phyloP scores from a whole-genome alignment of 805 yeast species.

The Suhomyces xylopsoci region DNA sequence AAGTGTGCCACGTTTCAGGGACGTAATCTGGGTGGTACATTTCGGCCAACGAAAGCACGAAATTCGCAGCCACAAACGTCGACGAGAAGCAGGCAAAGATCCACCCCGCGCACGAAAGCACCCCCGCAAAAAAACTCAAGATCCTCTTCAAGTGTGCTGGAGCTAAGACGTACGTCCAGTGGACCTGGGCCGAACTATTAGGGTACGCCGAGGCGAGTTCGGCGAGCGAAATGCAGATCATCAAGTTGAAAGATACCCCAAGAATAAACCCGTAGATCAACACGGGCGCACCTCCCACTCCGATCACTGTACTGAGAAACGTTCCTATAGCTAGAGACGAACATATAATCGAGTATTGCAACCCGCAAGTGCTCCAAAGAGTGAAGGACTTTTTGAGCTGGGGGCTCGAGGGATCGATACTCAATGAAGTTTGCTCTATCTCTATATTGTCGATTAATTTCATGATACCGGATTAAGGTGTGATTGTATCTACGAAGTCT shows the following conservation, averaged over 20 bases:
- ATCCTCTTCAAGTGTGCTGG: slow-evolving; percentile 18
- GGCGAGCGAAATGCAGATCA: slow-evolving; percentile 18
- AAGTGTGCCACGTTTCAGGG: slow-evolving; percentile 17
- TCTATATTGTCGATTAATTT: not conserved
- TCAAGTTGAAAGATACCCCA: slow-evolving; percentile 15
- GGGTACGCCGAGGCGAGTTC: slow-evolving; percentile 35
- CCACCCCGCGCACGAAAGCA: slow-evolving; percentile 24
- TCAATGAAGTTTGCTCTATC: not conserved
- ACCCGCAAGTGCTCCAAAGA: slow-evolving; percentile 15
- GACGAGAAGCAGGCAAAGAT: slow-evolving; percentile 20
- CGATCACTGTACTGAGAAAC: slow-evolving; percentile 18
- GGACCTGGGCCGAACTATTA: slow-evolving; percentile 31
- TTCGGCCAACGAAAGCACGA: slow-evolving; percentile 14
- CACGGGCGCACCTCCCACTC: slow-evolving; percentile 22
- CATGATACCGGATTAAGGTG: not conserved
- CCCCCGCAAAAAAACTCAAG: slow-evolving; percentile 29
- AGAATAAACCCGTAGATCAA: slow-evolving; percentile 19
- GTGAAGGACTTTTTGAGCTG: slow-evolving; percentile 13
- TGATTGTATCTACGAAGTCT: not conserved
- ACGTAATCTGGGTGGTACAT: slow-evolving; percentile 16
- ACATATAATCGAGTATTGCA: slow-evolving; percentile 18
- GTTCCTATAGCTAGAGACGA: slow-evolving; percentile 21
- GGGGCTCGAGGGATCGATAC: not conserved
- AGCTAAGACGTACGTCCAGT: slow-evolving; percentile 33
- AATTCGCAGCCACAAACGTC: slow-evolving; percentile 14